phyloP scores from a whole-genome alignment of 2,329 filamentous ascomycete species.

The Arthrobotrys megalospora region DNA sequence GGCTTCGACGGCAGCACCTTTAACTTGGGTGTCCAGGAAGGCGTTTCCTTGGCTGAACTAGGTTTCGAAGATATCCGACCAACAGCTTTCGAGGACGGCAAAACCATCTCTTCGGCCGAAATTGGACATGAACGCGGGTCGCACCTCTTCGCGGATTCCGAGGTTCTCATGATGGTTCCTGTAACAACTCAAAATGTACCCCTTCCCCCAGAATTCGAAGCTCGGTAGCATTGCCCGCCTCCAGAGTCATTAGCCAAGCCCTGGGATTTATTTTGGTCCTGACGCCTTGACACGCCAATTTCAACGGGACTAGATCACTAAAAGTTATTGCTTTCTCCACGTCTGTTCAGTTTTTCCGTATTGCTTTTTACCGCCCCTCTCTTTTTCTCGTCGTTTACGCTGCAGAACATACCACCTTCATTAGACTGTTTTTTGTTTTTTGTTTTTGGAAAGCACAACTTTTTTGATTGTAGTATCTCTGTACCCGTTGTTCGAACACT shows the following conservation, averaged over 20 bases:
- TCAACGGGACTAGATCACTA: slow-evolving; percentile 61
- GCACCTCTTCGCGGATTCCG: slow-evolving; percentile 55
- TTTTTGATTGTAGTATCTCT: slow-evolving; percentile 56
- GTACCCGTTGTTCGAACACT: slow-evolving; percentile 57
- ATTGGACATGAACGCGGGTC: slow-evolving; percentile 54
- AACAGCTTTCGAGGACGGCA: slow-evolving; percentile 53
- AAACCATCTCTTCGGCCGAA: slow-evolving; percentile 52
- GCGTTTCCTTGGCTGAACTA: slow-evolving; percentile 52
- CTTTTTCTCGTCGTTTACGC: slow-evolving; percentile 28
- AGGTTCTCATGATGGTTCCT: slow-evolving; percentile 61
- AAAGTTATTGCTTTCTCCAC: slow-evolving; percentile 61
- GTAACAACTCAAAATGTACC: slow-evolving; percentile 58
- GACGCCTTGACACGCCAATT: slow-evolving; percentile 54
- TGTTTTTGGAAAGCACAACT: slow-evolving; percentile 61
- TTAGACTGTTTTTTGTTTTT: slow-evolving; percentile 46
- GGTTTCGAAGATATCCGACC: slow-evolving; percentile 49
- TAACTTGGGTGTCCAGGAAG: slow-evolving; percentile 56
- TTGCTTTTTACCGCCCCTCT: slow-evolving; percentile 36
- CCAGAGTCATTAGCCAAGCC: slow-evolving; percentile 33
- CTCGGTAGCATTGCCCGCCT: slow-evolving; percentile 49
- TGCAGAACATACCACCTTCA: slow-evolving; percentile 51
- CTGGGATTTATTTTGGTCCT: slow-evolving; percentile 48
- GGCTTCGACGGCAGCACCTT: slow-evolving; percentile 56
- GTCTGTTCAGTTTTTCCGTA: slow-evolving; percentile 33
- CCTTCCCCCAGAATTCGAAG: slow-evolving; percentile 53